Base-by-base conservation (phyloP, 2,329 filamentous ascomycete genomes). In the Cercospora zeina region DNA sequence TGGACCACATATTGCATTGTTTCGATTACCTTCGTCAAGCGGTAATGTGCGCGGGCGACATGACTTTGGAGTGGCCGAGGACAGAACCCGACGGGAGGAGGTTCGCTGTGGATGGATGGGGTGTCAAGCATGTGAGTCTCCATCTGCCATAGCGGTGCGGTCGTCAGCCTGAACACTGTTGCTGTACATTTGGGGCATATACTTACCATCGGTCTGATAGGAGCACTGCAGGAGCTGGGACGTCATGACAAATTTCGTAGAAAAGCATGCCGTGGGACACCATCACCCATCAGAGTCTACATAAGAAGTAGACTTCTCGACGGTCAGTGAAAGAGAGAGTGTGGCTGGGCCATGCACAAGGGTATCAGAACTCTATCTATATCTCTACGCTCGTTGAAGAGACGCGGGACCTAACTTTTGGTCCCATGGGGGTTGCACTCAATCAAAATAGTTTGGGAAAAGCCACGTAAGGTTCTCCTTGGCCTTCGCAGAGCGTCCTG, bases 381-480 rank as follows among this genome's bases (percentile, higher is more conserved):
- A 24, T 51, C 16, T 51, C 16, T 21, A 33, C 30, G 33, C 31
- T 51, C 42, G 56, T 58, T 51, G 42, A 51, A 51, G 45, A n/a
- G 31, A 16, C 42, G 56, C 45, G 34, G 31, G 51, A 34, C 16
- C 21, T 3, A 14, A 45, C 24, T 16, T 27, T 30, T 54, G 42
- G 30, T 16, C 50, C 34, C 27, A 27, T 42, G 31, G 9, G 10
- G 16, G 16, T 3, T 13, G 10, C 21, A 24, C 37, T 49, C 65
- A 81, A 50, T 81, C 76, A 68, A 84, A 91, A 75, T 93, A 92
- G 1, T 88, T 89, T 1, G 93, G 92, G 79, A 96, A 97, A 62
- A 99, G 79, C 82, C 89, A 99, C 72, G 88, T 84, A 58, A 96
- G 80, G 79, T 87, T 93, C 83, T 90, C 85, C 78, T 89, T 83